Evolutionary conservation across 2,329 filamentous ascomycete genomes (phyloP).

Genomic region (Ustulina deusta): DNA sequence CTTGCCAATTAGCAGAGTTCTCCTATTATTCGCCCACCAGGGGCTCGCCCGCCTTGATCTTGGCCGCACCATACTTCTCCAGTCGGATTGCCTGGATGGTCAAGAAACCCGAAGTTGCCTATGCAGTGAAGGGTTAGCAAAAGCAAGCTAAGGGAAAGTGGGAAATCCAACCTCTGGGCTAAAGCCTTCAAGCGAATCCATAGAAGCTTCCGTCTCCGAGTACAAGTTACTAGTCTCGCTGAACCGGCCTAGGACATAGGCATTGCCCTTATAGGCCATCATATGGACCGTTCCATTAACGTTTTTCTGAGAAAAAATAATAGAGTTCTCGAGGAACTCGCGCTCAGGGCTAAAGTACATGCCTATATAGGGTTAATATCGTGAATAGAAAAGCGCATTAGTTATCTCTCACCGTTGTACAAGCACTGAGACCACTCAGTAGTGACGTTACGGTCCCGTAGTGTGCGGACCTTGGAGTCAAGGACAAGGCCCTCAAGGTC

Average conservation of each 20-base stretch:
- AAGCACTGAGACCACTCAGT: constrained; percentile 62
- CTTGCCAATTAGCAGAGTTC: no score
- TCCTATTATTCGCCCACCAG: no score
- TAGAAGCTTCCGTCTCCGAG: constrained; percentile 61
- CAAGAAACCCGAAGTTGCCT: constrained; percentile 67
- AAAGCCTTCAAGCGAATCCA: constrained; percentile 63
- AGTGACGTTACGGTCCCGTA: constrained; percentile 67
- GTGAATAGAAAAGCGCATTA: no score
- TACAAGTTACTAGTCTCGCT: constrained; percentile 63
- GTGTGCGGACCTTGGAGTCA: constrained; percentile 68
- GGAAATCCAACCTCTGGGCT: no score
- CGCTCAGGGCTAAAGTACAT: constrained; percentile 68
- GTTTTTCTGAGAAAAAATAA: constrained; percentile 69
- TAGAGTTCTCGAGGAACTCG: constrained; percentile 70
- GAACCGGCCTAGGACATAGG: constrained; percentile 60
- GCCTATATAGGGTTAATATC: no score
- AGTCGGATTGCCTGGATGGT: constrained; percentile 65
- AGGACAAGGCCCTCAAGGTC: constrained; percentile 69
- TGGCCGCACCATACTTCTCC: not conserved
- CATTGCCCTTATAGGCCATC: constrained; percentile 56
- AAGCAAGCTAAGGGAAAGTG: no score
- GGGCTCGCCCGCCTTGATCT: not conserved
- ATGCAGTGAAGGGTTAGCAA: constrained; percentile 40
- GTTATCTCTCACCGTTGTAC: no score
- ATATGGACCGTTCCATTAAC: constrained; percentile 56